phyloP scores from a whole-genome alignment of 2,329 filamentous ascomycete genomes.

The Trichoderma simmonsii region DNA sequence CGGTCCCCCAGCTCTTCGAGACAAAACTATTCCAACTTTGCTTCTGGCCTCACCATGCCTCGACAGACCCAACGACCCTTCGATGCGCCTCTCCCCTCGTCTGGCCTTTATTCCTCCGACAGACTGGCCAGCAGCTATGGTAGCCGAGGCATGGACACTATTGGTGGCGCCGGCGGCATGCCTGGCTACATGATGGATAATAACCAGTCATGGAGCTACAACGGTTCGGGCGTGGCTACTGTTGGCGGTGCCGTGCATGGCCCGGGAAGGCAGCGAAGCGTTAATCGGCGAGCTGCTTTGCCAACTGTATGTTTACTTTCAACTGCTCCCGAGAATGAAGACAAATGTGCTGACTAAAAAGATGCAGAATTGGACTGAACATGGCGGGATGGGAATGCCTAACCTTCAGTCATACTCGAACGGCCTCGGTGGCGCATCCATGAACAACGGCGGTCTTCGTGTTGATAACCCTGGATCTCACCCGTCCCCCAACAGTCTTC shows the following conservation, averaged over 20 bases:
- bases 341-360: not conserved
- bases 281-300: constrained; percentile 59
- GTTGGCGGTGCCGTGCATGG: constrained; percentile 64
- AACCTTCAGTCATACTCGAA: constrained; percentile 36
- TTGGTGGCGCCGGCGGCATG: constrained; percentile 39
- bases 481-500: constrained; percentile 38
- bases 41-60: constrained; percentile 42
- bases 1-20: constrained; percentile 67
- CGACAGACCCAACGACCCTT: constrained; percentile 68
- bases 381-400: constrained; percentile 42
- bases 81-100: constrained; percentile 62
- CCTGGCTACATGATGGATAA: constrained; percentile 60
- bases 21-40: constrained; percentile 57
- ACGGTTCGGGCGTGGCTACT: constrained; percentile 61
- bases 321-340: not conserved
- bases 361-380: constrained; percentile 51
- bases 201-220: constrained; percentile 76
- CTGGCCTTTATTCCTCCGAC: constrained; percentile 69
- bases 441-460: constrained; percentile 43
- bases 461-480: constrained; percentile 41
- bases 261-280: constrained; percentile 53
- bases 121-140: constrained; percentile 58
- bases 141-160: constrained; percentile 55
- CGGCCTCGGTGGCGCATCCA: constrained; percentile 33
- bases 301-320: constrained; percentile 63